Percentiles rank a stretch among this genome's conserved stretches.
Evolutionary conservation across 306 rosid genomes (phyloP).

Genomic region (Casuarina glauca): DNA sequence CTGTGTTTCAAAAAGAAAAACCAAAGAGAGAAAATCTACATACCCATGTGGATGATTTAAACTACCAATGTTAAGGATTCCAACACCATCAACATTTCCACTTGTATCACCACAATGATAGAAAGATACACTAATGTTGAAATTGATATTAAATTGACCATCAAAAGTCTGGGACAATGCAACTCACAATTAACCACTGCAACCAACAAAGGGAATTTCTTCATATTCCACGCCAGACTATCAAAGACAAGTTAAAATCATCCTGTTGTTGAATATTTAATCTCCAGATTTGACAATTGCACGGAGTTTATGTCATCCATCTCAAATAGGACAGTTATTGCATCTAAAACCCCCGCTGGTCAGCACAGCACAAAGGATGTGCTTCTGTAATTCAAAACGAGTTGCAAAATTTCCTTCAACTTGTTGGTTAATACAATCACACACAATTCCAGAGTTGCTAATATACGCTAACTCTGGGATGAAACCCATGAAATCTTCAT

Average conservation of each 20-base stretch:
- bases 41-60: neutral
- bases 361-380: neutral
- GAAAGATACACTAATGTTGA: neutral
- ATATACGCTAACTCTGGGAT: neutral
- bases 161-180: neutral
- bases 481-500: neutral
- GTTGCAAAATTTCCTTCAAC: neutral
- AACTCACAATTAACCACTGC: neutral
- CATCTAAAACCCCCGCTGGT: neutral
- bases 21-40: neutral
- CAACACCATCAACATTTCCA: neutral
- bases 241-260: conserved; percentile 1
- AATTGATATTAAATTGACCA: neutral
- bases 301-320: neutral
- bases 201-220: neutral
- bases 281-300: conserved; percentile 5
- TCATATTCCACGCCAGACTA: neutral
- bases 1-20: neutral
- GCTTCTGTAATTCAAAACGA: neutral
- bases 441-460: neutral
- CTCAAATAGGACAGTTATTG: neutral
- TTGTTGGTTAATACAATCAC: neutral
- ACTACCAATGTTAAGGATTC: neutral
- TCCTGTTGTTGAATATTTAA: neutral
- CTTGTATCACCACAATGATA: neutral